Evolutionary conservation across 2,329 filamentous ascomycete genomes (phyloP).

Genomic region (Penicillium sp.): DNA sequence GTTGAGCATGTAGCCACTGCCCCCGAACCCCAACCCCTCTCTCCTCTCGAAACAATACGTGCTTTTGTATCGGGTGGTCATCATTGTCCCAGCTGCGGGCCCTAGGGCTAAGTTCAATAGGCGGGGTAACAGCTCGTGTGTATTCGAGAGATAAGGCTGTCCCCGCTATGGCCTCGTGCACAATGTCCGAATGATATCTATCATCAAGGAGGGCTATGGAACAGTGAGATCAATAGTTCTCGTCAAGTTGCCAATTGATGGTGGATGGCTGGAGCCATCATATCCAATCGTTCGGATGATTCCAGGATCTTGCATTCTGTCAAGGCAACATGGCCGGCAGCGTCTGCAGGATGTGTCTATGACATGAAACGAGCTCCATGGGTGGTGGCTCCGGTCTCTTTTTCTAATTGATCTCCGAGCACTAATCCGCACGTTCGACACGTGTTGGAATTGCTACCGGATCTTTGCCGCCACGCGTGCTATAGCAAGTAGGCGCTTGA

Average conservation of each 20-base stretch:
- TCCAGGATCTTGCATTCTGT: conserved; percentile 11
- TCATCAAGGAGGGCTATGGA: background rate
- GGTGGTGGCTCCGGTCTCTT: background rate
- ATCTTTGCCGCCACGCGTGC: background rate
- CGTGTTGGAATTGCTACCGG: background rate
- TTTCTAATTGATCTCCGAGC: background rate
- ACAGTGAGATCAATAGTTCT: background rate
- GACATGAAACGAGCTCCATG: background rate
- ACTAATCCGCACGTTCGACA: background rate
- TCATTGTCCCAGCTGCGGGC: background rate
- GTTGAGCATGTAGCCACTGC: conserved; percentile 19
- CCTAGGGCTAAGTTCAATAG: background rate
- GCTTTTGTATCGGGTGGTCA: background rate
- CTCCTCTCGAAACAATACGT: background rate
- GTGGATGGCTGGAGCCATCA: background rate
- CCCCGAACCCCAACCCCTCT: conserved; percentile 1
- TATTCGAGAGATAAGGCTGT: background rate
- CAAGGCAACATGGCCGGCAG: conserved; percentile 12
- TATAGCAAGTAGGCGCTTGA: background rate
- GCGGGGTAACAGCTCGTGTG: background rate
- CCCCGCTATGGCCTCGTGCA: background rate
- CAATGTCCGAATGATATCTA: background rate
- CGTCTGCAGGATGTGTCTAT: background rate
- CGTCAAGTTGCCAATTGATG: background rate
- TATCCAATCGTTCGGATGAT: conserved; percentile 6